Conservation (phyloP, 495 filamentous ascomycete genomes). For the Hyaloscypha variabilis region DNA sequence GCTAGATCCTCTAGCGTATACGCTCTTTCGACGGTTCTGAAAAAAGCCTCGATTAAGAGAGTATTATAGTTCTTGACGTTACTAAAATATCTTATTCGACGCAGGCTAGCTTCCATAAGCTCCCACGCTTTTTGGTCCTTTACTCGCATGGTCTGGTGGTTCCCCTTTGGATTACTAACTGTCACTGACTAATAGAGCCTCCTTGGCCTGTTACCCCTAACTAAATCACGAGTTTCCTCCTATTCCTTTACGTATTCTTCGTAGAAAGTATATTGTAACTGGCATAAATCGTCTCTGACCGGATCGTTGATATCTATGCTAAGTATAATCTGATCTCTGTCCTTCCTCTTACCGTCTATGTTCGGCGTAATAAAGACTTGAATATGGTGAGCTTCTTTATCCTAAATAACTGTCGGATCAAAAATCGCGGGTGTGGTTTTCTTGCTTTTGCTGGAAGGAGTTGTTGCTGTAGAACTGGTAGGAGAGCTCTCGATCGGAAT, state of each 20-base stretch:
- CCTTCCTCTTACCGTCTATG: background rate
- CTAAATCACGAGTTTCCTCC: background rate
- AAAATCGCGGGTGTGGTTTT: background rate
- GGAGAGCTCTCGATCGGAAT: no score
- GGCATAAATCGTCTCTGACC: background rate
- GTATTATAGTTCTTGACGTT: background rate
- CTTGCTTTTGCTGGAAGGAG: no score
- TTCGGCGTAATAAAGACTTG: background rate
- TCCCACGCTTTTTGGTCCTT: background rate
- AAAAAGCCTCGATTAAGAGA: background rate
- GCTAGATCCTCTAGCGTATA: no score
- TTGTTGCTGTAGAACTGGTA: no score
- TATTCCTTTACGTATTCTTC: background rate
- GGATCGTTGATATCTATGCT: background rate
- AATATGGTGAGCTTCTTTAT: background rate
- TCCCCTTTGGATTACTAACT: background rate
- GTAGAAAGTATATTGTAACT: background rate
- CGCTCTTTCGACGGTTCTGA: background rate
- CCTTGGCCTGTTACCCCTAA: background rate
- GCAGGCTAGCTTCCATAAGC: background rate
- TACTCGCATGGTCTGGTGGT: background rate
- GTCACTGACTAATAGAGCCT: background rate
- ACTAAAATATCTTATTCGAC: background rate
- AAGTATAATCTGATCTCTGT: background rate
- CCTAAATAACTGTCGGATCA: background rate